These are phyloP conservation scores for Fagus crenata DNA, from an alignment of 306 rosid genomes.

Conservation along the genomic window DNA sequence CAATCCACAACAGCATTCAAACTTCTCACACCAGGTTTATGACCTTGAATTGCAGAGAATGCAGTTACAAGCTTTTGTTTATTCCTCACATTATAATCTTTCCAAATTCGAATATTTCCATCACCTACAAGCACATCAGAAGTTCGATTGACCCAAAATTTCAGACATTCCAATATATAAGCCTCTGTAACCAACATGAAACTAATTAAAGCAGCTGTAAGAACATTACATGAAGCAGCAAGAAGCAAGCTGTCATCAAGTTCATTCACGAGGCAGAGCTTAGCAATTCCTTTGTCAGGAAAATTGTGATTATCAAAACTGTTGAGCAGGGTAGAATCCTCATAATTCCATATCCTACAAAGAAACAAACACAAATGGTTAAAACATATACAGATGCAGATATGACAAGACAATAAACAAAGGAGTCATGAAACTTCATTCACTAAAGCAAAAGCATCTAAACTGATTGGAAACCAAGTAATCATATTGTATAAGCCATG, in stretches of 20 bases:
- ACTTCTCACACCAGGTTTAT: constrained; percentile 81
- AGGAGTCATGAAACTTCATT: not conserved
- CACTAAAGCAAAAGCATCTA: constrained; percentile 1
- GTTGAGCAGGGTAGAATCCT: constrained; percentile 76
- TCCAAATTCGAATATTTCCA: constrained; percentile 93
- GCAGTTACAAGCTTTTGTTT: constrained; percentile 95
- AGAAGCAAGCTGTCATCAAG: constrained; percentile 96
- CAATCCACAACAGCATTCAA: constrained; percentile 94
- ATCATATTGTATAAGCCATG: not conserved
- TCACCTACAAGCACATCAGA: constrained; percentile 49
- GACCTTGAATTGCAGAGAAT: constrained; percentile 86
- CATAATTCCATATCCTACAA: constrained; percentile 85
- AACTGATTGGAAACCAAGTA: constrained; percentile 7
- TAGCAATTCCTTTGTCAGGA: constrained; percentile 91
- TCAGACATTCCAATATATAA: constrained; percentile 11
- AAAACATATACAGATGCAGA: constrained; percentile 5
- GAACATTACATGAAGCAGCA: constrained; percentile 85
- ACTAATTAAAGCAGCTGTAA: constrained; percentile 20
- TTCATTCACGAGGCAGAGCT: constrained; percentile 92
- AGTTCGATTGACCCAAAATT: constrained; percentile 22
- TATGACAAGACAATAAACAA: not conserved
- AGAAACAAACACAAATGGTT: constrained; percentile 26
- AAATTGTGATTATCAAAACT: constrained; percentile 86
- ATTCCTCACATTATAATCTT: constrained; percentile 73
- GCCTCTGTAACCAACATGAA: constrained; percentile 6